Percentiles rank a stretch among this genome's conserved stretches.
Conservation (phyloP, 1,139 yeast species). For the Hansenula lynferdii region DNA sequence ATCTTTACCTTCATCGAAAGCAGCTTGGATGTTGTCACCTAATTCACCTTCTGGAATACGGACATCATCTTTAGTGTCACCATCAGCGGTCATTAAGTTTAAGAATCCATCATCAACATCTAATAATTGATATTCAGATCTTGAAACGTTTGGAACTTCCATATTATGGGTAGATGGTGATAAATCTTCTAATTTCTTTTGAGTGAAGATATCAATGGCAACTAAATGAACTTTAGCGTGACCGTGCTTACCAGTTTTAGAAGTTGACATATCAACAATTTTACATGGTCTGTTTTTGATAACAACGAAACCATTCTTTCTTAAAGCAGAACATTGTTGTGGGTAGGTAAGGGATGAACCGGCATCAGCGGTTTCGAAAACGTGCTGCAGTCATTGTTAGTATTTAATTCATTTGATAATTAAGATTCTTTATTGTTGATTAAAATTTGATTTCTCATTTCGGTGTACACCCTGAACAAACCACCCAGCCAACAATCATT, state of each 20-base stretch:
- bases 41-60: slow-evolving; percentile 97
- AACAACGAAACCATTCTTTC: slow-evolving; percentile 99
- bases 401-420: background rate
- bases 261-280: slow-evolving; percentile 99
- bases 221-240: slow-evolving; percentile 99
- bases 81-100: slow-evolving; percentile 93
- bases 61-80: slow-evolving; percentile 99
- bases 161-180: slow-evolving; percentile 99
- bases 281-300: slow-evolving; percentile 99
- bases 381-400: slow-evolving; percentile 46
- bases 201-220: slow-evolving; percentile 98
- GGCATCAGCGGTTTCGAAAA: slow-evolving; percentile 97
- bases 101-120: slow-evolving; percentile 98
- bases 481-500: too few species aligned
- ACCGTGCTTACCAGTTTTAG: slow-evolving; percentile 99
- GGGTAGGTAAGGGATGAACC: slow-evolving; percentile 99
- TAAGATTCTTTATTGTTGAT: background rate
- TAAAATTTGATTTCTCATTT: background rate
- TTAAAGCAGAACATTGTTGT: slow-evolving; percentile 99
- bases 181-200: slow-evolving; percentile 98
- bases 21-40: slow-evolving; percentile 87
- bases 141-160: slow-evolving; percentile 98
- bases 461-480: too few species aligned
- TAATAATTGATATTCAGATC: slow-evolving; percentile 95
- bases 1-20: slow-evolving; percentile 98